phyloP scores from a whole-genome alignment of 306 rosid species.

The Mucuna pruriens region DNA sequence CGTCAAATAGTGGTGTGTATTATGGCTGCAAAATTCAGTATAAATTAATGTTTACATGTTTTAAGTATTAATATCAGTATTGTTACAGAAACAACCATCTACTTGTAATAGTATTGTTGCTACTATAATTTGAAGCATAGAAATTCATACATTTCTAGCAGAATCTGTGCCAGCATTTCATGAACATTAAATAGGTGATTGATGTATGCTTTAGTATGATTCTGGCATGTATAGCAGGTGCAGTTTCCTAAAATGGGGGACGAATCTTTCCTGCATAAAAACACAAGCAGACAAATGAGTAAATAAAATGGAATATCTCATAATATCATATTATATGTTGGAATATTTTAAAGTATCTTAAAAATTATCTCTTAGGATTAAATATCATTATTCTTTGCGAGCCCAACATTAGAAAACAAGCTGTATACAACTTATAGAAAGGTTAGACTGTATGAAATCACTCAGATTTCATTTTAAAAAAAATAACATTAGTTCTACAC shows the following conservation, averaged over 20 bases:
- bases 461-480: too few species aligned
- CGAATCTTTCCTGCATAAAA: slow-evolving; percentile 70
- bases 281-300: slow-evolving; percentile 28
- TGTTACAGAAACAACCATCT: not conserved
- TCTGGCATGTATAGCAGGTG: slow-evolving; percentile 84
- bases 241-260: slow-evolving; percentile 71
- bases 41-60: slow-evolving; percentile 3
- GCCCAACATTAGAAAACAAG: too few species aligned
- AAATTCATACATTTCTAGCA: slow-evolving; percentile 74
- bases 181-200: slow-evolving; percentile 90
- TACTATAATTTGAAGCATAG: not conserved
- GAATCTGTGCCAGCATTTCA: slow-evolving; percentile 94
- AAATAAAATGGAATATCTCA: not conserved
- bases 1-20: slow-evolving; percentile 80
- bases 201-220: slow-evolving; percentile 87
- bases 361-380: not conserved
- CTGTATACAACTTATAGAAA: too few species aligned
- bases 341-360: not conserved
- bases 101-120: not conserved
- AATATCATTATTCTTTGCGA: not conserved
- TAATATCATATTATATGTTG: not conserved
- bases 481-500: too few species aligned
- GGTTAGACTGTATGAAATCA: too few species aligned
- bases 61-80: not conserved
- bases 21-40: slow-evolving; percentile 72